Percentiles rank a stretch among this genome's conserved stretches.
Conservation (phyloP, 2,329 filamentous ascomycete species). For the Coniosporium tulheliwenetii region DNA sequence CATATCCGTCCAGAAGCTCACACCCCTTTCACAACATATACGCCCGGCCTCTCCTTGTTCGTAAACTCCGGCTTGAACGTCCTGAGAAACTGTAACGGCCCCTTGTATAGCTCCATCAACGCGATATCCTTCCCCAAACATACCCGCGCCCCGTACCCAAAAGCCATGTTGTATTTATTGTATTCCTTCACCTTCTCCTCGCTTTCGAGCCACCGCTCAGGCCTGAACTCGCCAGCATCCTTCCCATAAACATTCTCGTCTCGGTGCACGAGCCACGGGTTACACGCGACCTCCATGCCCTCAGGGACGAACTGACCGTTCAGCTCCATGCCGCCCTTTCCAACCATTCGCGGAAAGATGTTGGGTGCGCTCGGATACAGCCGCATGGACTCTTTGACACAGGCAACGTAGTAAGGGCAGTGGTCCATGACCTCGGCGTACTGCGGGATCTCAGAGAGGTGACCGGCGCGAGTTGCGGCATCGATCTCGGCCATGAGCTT, state of each 20-base stretch:
- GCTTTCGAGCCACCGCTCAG: conserved; percentile 15
- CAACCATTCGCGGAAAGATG: conserved; percentile 32
- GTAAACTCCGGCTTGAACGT: conserved; percentile 18
- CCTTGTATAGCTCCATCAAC: conserved; percentile 38
- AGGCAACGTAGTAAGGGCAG: conserved; percentile 32
- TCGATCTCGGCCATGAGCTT: conserved; percentile 32
- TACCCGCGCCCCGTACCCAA: conserved; percentile 32
- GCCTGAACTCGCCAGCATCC: conserved; percentile 13
- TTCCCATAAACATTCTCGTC: conserved; percentile 13
- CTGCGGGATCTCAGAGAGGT: conserved; percentile 9
- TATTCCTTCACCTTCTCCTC: conserved; percentile 22
- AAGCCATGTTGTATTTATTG: conserved; percentile 32
- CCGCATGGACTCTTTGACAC: conserved; percentile 34
- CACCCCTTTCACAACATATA: conserved; percentile 26
- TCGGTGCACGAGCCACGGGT: conserved; percentile 15
- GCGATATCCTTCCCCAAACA: conserved; percentile 36
- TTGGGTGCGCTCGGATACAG: conserved; percentile 34
- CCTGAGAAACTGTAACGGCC: conserved; percentile 23
- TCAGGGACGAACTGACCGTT: conserved; percentile 14
- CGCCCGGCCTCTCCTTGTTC: conserved; percentile 14
- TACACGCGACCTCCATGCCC: conserved; percentile 14
- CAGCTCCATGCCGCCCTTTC: conserved; percentile 17
- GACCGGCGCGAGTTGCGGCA: conserved; percentile 9
- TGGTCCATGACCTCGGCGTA: conserved; percentile 13
- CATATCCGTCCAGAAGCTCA: conserved; percentile 27